Base-by-base conservation (phyloP, 371 early-diverging fungal species). In the Umbelopsis sp. region DNA sequence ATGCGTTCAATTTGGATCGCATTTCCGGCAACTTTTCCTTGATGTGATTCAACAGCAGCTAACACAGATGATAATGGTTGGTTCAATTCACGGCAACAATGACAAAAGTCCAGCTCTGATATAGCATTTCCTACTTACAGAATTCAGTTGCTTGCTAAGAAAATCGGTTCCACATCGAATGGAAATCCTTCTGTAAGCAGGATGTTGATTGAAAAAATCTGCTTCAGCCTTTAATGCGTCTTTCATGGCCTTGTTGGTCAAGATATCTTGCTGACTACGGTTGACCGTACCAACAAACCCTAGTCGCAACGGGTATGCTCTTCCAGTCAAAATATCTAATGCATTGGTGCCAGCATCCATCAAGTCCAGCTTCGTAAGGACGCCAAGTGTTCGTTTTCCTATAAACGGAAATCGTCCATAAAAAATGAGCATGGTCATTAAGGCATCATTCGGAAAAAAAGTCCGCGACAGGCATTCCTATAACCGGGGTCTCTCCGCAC, bases 311-410 rank as follows among this genome's bases (percentile, higher is more conserved):
- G 92, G 93, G 64, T 92, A 91, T 0, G 91, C 88, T 63, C 92
- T 87, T n/a, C 94, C 95, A 14, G 93, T 88, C 35, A 97, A 83
- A 37, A 96, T 87, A 64, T 96, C 94, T 50, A 95, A 75, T 22
- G 96, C 93, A 76, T 95, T 92, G 38, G 96, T 96, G 38, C 97
- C 97, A 44, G 89, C 88, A 76, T 97, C 98, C 97, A 98, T 96
- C 65, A 98, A 77, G 78, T 98, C 98, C 51, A 97, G 78, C 80
- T 98, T 98, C 50, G 97, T 97, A 57, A 98, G 78, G 5, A 98
- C 96, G 63, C 97, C 96, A 41, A 97, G 89, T 0, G 97, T 97
- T 69, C 97, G 84, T 71, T 82, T 88, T 71, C 91, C 29, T 29
- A 29, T 29, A 29, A 29, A 4, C 29, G 29, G 29, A 29, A 29